Percentiles rank a stretch among this genome's conserved stretches.
phyloP scores from a whole-genome alignment of 148 eudicot genomes.

The Chenopodium quinoa region DNA sequence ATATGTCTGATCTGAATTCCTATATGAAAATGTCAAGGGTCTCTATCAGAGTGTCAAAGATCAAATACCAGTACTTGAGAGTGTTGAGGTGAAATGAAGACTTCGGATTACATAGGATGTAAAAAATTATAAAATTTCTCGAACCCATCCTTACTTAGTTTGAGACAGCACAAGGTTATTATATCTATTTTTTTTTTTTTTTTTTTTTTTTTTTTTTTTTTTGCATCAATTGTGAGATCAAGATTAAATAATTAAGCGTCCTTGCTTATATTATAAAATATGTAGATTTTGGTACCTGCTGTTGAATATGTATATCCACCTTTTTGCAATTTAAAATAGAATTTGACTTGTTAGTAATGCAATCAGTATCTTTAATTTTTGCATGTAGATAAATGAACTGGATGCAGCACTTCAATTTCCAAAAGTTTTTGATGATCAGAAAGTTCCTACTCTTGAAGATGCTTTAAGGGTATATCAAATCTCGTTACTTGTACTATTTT shows the following conservation, averaged over 20 bases:
- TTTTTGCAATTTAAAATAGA: neutral
- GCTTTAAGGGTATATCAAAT: conserved; percentile 62
- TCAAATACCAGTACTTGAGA: neutral
- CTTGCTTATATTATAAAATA: neutral
- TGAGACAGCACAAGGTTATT: neutral
- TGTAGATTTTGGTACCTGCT: neutral
- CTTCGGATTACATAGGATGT: neutral
- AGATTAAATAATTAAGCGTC: neutral
- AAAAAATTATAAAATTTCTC: neutral
- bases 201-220: neutral
- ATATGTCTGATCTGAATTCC: neutral
- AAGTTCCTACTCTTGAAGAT: conserved; percentile 67
- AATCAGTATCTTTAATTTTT: conserved; percentile 26
- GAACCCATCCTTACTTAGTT: neutral
- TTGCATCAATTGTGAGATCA: neutral
- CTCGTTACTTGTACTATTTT: neutral
- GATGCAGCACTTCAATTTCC: conserved; percentile 40
- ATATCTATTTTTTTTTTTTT: neutral
- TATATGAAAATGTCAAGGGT: neutral
- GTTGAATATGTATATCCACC: neutral
- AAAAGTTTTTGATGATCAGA: conserved; percentile 42
- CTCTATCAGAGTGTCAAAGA: neutral
- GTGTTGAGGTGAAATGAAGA: neutral
- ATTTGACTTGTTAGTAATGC: neutral
- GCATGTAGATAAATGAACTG: conserved; percentile 64